Evolutionary conservation across 768 basidiomycete species (phyloP).

Genomic region (Russula foetens): DNA sequence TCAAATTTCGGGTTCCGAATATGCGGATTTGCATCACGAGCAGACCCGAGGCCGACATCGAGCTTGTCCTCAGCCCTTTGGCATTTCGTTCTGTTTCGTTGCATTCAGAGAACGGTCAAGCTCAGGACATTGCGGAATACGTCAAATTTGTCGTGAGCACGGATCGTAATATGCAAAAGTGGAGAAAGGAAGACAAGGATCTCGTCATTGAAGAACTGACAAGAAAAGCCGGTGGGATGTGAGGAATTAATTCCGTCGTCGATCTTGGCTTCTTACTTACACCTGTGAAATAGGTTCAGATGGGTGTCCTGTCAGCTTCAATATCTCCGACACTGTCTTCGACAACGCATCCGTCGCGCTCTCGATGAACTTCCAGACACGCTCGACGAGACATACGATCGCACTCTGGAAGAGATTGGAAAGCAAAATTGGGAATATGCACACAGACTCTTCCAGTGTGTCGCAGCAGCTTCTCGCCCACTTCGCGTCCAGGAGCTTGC

Average conservation of each 20-base stretch:
- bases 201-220: not conserved
- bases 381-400: not conserved
- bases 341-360: not conserved
- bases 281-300: not conserved
- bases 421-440: not conserved
- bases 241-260: not conserved
- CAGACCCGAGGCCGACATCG: not conserved
- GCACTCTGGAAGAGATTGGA: not conserved
- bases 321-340: not conserved
- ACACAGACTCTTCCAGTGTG: constrained; percentile 4
- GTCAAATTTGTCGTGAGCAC: not conserved
- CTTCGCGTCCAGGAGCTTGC: not conserved
- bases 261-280: not conserved
- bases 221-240: not conserved
- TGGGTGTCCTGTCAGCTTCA: not conserved
- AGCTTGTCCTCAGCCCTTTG: not conserved
- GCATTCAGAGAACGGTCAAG: not conserved
- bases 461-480: not conserved
- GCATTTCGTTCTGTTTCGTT: not conserved
- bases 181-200: not conserved
- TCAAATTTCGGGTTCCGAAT: not conserved
- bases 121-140: not conserved
- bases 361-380: not conserved
- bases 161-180: not conserved
- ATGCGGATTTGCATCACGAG: constrained; percentile 2